These are phyloP conservation scores for Jamesozyma spencerorum DNA, from an alignment of 805 yeast species.

Conservation along the genomic window DNA sequence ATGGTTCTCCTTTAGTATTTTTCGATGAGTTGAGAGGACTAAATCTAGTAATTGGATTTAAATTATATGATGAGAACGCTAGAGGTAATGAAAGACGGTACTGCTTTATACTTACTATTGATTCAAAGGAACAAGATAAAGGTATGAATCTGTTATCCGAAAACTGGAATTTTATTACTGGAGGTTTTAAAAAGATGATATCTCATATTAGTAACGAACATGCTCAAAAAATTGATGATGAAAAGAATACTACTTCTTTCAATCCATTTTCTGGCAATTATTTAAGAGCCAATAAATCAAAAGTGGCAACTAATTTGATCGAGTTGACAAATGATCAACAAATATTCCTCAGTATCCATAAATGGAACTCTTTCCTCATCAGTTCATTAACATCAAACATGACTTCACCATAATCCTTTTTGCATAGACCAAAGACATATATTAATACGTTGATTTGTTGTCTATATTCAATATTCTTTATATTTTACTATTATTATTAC, in stretches of 20 bases:
- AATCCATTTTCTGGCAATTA: slow-evolving; percentile 32
- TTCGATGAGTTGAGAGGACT: slow-evolving; percentile 56
- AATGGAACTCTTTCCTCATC: slow-evolving; percentile 52
- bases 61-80: slow-evolving; percentile 54
- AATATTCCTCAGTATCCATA: slow-evolving; percentile 46
- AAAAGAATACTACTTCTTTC: slow-evolving; percentile 6
- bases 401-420: not conserved
- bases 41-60: slow-evolving; percentile 51
- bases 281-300: slow-evolving; percentile 45
- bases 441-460: not conserved
- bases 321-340: slow-evolving; percentile 46
- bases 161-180: slow-evolving; percentile 44
- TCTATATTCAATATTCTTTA: no score
- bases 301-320: slow-evolving; percentile 46
- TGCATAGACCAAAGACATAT: no score
- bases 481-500: no score
- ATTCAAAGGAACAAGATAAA: slow-evolving; percentile 36
- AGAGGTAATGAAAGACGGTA: slow-evolving; percentile 69
- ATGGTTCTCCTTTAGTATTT: slow-evolving; percentile 49
- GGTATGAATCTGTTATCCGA: slow-evolving; percentile 32
- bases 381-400: slow-evolving; percentile 1
- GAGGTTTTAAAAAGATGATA: slow-evolving; percentile 35
- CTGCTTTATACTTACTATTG: slow-evolving; percentile 48
- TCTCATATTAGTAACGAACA: slow-evolving; percentile 31
- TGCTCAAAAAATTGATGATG: slow-evolving; percentile 15